Evolutionary conservation across 768 basidiomycete species (phyloP).

Genomic region (Phaffia australis): DNA sequence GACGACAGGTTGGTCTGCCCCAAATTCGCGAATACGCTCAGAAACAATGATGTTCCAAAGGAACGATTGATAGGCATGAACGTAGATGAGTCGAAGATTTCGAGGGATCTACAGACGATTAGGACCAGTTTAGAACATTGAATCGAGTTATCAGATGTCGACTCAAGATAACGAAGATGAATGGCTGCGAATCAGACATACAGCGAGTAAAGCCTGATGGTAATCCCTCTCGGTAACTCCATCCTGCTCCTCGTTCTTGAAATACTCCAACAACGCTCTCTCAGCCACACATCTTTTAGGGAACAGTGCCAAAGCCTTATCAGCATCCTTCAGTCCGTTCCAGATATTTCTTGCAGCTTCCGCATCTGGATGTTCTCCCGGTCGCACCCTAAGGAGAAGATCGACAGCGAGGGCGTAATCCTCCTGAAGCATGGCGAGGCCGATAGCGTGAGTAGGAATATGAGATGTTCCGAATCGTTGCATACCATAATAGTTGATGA

Average conservation of each 20-base stretch:
- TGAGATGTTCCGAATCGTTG: conserved; percentile 96
- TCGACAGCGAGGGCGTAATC: conserved; percentile 83
- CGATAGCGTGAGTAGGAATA: conserved; percentile 88
- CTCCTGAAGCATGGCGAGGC: conserved; percentile 73
- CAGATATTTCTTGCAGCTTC: conserved; percentile 71
- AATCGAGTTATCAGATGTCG: conserved; percentile 25
- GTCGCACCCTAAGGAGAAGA: conserved; percentile 66
- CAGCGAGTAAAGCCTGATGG: conserved; percentile 14
- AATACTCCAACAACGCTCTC: conserved; percentile 80
- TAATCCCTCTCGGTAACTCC: conserved; percentile 64
- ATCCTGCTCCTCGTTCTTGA: conserved; percentile 53
- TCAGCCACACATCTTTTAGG: conserved; percentile 89
- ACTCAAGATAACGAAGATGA: neutral
- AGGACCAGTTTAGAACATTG: neutral
- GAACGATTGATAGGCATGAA: conserved; percentile 97
- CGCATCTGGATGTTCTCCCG: conserved; percentile 90
- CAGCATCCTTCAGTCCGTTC: conserved; percentile 57
- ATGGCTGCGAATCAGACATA: neutral
- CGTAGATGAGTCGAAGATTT: conserved; percentile 91
- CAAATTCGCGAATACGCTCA: conserved; percentile 72
- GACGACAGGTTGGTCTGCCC: conserved; percentile 58
- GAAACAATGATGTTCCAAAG: conserved; percentile 97
- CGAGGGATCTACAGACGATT: conserved; percentile 64
- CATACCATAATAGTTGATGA: conserved; percentile 99
- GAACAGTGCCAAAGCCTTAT: conserved; percentile 71